Base-by-base conservation (phyloP, 768 basidiomycete species). In the Terana coerulea region DNA sequence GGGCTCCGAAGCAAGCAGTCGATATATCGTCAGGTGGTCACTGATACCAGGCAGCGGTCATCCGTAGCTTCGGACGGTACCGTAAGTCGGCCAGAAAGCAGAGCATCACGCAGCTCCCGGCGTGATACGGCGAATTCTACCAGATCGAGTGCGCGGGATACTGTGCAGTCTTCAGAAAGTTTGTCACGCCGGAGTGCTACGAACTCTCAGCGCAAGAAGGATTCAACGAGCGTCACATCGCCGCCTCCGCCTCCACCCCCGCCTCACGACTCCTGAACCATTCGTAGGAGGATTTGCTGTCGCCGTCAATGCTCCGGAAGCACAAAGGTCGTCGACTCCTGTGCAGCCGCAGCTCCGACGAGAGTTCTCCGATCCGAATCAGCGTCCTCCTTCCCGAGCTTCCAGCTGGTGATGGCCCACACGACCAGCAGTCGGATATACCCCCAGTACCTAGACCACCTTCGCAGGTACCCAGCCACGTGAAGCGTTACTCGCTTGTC, bases 1-100 rank as follows among this genome's bases (percentile, higher is more conserved):
- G 95, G 95, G 12, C 75, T 99, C n/a, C 88, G 95, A 45, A 79
- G 73, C 43, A 98, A 98, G 68, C 95, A 99, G 69, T 84, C 88
- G 33, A 75, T 84, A 57, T 97, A 95, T 68, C 83, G 92, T 21
- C 80, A 82, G 58, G 78, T 87, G 52, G 76, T 85, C 24, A 80
- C 83, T 25, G 84, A 88, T 53, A 75, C 79, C 51, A 74, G 75
- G 51, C 75, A 77, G 47, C 73, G 74, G 53, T 68, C 71, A 3
- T 79, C 85, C 8, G 75, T 75, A 1, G 21, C 39, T 7, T 55
- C 58, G 0, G 52, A 53, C 5, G 30, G 49, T 12, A 60, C 57
- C 6, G 63, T 73, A 11, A 79, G 81, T 11, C 76, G 82, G 54
- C 71, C 73, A 5, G 81, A 79, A 39, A 83, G 78, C 49, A 79